Evolutionary conservation across 768 basidiomycete genomes (phyloP).

Genomic region (Rhizopogon sp.): DNA sequence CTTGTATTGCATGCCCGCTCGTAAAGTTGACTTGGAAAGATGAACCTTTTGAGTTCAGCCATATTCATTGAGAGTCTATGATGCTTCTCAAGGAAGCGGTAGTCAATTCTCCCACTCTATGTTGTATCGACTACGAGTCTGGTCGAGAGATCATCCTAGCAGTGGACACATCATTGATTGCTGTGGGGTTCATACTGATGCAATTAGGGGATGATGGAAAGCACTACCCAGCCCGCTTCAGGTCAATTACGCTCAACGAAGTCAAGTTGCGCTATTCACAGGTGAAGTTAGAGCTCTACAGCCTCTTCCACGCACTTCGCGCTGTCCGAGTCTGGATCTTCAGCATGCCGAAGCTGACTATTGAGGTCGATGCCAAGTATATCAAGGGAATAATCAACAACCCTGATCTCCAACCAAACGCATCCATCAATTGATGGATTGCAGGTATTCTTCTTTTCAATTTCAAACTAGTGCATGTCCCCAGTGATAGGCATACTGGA

Average conservation of each 20-base stretch:
- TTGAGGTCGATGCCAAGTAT: constrained; percentile 21
- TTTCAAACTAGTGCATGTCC: constrained; percentile 25
- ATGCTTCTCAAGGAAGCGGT: constrained; percentile 18
- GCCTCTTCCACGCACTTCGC: constrained; percentile 9
- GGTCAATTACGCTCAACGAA: constrained; percentile 33
- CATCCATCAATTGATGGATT: constrained; percentile 24
- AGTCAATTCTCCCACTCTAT: constrained; percentile 4
- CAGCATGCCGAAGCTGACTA: constrained; percentile 18
- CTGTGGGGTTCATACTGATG: constrained; percentile 28
- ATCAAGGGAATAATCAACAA: constrained; percentile 33
- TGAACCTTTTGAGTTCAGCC: constrained; percentile 15
- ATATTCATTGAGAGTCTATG: constrained; percentile 8
- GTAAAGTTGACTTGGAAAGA: constrained; percentile 22
- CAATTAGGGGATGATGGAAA: constrained; percentile 15
- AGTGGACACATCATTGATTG: constrained; percentile 25
- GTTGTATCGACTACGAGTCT: constrained; percentile 1
- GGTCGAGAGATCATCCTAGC: constrained; percentile 12
- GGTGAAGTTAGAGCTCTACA: constrained; percentile 22
- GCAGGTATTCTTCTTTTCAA: constrained; percentile 20
- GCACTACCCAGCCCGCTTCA: constrained; percentile 26
- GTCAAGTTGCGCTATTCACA: constrained; percentile 11
- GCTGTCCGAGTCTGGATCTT: constrained; percentile 17
- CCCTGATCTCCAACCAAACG: constrained; percentile 27
- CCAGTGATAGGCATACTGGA: constrained; percentile 12
- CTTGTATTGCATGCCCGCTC: constrained; percentile 13